Percentiles rank a stretch among this genome's conserved stretches.
Conservation (phyloP, 495 filamentous ascomycete species). For the Aspergillus mulundensis region DNA sequence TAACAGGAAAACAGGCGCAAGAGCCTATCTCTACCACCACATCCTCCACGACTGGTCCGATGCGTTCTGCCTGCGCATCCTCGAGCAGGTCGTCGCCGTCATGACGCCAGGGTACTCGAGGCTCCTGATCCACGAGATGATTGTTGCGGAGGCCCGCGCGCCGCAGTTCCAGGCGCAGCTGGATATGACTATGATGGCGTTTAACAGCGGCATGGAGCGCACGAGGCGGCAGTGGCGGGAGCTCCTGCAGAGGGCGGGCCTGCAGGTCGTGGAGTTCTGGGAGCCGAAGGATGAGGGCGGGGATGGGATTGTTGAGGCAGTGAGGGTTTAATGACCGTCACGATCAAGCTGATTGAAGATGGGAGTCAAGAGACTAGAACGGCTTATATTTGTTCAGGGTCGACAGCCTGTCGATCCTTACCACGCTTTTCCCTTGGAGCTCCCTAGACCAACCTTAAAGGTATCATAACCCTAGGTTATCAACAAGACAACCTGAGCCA, state of each 20-base stretch:
- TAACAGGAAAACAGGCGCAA: not conserved
- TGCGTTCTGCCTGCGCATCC: not conserved
- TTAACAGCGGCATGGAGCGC: slow-evolving; percentile 18
- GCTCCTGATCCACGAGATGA: slow-evolving; percentile 33
- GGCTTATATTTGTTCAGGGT: no score
- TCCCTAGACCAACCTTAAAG: no score
- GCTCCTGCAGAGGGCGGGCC: slow-evolving; percentile 22
- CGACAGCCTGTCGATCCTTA: no score
- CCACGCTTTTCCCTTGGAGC: no score
- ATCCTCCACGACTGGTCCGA: slow-evolving; percentile 2
- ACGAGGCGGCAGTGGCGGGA: slow-evolving; percentile 22
- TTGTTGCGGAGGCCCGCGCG: slow-evolving; percentile 18
- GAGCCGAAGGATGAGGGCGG: not conserved
- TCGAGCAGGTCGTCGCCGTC: slow-evolving; percentile 25
- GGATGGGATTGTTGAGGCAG: slow-evolving; percentile 1
- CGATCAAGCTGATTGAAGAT: no score
- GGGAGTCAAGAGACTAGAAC: no score
- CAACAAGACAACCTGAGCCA: no score
- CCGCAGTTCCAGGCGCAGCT: slow-evolving; percentile 17
- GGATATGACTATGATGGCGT: slow-evolving; percentile 22
- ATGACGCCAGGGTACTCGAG: slow-evolving; percentile 34
- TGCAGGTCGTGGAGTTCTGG: slow-evolving; percentile 25
- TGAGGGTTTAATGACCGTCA: not conserved
- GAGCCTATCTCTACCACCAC: not conserved
- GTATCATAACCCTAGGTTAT: no score